phyloP scores from a whole-genome alignment of 2,329 filamentous ascomycete species.

The Aspergillus transmontanensis region DNA sequence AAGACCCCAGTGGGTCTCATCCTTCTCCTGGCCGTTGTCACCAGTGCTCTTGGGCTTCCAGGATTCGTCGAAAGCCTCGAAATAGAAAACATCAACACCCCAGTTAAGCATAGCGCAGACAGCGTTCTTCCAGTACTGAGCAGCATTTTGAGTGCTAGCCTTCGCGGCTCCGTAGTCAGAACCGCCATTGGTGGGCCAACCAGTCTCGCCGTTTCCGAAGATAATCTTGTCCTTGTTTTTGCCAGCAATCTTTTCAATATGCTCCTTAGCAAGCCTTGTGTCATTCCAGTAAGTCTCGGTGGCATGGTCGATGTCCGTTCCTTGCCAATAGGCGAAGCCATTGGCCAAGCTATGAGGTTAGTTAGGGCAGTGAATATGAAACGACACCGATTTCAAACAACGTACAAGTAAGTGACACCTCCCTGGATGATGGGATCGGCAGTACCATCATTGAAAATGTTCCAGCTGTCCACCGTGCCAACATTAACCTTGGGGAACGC shows the following conservation, averaged over 20 bases:
- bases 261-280: constrained; percentile 64
- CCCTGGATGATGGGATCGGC: constrained; percentile 64
- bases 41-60: constrained; percentile 69
- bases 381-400: neutral
- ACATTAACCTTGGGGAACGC: constrained; percentile 59
- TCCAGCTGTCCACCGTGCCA: constrained; percentile 73
- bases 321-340: constrained; percentile 75
- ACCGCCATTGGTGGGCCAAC: constrained; percentile 65
- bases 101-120: constrained; percentile 67
- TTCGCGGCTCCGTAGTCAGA: constrained; percentile 63
- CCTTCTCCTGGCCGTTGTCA: constrained; percentile 61
- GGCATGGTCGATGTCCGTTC: constrained; percentile 59
- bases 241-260: constrained; percentile 63
- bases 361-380: neutral
- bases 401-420: constrained; percentile 62
- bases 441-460: constrained; percentile 70
- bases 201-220: constrained; percentile 71
- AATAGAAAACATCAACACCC: constrained; percentile 71
- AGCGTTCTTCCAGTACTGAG: constrained; percentile 62
- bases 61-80: constrained; percentile 73
- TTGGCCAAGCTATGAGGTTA: constrained; percentile 57
- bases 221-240: constrained; percentile 57
- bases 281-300: constrained; percentile 68
- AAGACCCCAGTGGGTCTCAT: constrained; percentile 71
- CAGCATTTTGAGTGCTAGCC: constrained; percentile 61